phyloP scores from a whole-genome alignment of 805 yeast genomes.

The Hagleromyces aurorensis region DNA sequence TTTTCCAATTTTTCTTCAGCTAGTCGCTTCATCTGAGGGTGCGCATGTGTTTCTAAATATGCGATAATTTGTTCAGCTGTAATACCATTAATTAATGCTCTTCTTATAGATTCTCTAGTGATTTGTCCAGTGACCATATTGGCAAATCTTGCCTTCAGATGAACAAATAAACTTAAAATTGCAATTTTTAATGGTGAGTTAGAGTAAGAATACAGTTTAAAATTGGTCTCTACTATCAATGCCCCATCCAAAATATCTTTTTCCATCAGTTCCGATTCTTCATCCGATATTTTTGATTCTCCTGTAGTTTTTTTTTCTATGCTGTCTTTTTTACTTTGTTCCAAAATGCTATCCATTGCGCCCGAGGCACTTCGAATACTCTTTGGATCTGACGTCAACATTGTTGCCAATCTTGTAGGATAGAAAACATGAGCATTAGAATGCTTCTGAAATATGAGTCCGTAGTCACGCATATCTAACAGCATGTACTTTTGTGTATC shows the following conservation, averaged over 20 bases:
- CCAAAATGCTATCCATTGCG: slow-evolving; percentile 63
- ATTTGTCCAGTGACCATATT: slow-evolving; percentile 92
- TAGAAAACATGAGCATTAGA: slow-evolving; percentile 60
- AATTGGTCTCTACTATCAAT: slow-evolving; percentile 86
- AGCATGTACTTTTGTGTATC: slow-evolving; percentile 81
- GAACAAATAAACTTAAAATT: slow-evolving; percentile 79
- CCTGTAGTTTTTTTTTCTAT: slow-evolving; percentile 10
- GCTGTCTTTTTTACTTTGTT: slow-evolving; percentile 21
- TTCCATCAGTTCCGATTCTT: slow-evolving; percentile 18
- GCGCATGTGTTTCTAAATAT: slow-evolving; percentile 86
- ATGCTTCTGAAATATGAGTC: slow-evolving; percentile 67
- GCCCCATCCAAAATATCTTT: slow-evolving; percentile 45
- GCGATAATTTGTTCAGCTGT: slow-evolving; percentile 91
- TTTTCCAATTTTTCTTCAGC: slow-evolving; percentile 65
- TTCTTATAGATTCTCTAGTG: slow-evolving; percentile 84
- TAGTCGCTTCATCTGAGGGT: slow-evolving; percentile 73
- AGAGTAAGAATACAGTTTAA: slow-evolving; percentile 86
- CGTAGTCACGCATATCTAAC: slow-evolving; percentile 85
- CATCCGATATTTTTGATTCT: slow-evolving; percentile 23
- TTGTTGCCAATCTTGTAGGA: slow-evolving; percentile 86
- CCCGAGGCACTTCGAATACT: slow-evolving; percentile 65
- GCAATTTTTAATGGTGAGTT: slow-evolving; percentile 94
- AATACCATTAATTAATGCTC: slow-evolving; percentile 80
- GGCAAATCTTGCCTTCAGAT: slow-evolving; percentile 72
- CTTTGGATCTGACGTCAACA: slow-evolving; percentile 76